Evolutionary conservation across 139 green algal species (phyloP).

Genomic region (Cymbomonas tetramitiformis): DNA sequence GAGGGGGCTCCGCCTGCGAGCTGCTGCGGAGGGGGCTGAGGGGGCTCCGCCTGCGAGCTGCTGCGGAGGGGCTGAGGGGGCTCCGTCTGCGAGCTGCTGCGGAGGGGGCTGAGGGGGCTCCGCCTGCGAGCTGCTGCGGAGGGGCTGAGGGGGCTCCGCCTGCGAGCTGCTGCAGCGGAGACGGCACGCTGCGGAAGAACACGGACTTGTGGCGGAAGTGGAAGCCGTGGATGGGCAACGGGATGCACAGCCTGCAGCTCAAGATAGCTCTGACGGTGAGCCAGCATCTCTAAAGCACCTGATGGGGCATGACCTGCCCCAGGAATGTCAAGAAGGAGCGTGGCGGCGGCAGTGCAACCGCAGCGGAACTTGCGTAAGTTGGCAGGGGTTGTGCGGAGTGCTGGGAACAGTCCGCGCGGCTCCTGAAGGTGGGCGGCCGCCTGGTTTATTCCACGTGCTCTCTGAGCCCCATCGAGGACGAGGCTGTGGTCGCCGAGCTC

Average conservation of each 20-base stretch:
- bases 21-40: too few species aligned
- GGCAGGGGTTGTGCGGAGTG: neutral
- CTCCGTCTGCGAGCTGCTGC: too few species aligned
- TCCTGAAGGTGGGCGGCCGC: conserved; percentile 77
- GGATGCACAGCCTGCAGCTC: conserved; percentile 79
- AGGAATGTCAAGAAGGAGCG: too few species aligned
- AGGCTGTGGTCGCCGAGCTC: conserved; percentile 90
- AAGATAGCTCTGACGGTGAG: conserved; percentile 71
- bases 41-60: too few species aligned
- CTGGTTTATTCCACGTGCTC: conserved; percentile 49
- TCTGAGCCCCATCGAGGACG: conserved; percentile 84
- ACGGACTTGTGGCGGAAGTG: conserved; percentile 89
- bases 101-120: too few species aligned
- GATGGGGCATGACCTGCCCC: conserved; percentile 7
- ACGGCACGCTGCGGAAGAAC: conserved; percentile 92
- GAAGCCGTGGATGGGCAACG: conserved; percentile 52
- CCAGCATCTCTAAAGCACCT: neutral
- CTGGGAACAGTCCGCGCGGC: conserved; percentile 19
- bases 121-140: too few species aligned
- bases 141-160: too few species aligned
- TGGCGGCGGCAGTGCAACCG: too few species aligned
- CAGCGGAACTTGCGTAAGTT: conserved; percentile 1
- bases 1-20: too few species aligned
- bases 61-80: too few species aligned
- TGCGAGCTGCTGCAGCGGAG: conserved; percentile 87